Evolutionary conservation across 2,329 filamentous ascomycete species (phyloP).

Genomic region (Beauveria asiatica): DNA sequence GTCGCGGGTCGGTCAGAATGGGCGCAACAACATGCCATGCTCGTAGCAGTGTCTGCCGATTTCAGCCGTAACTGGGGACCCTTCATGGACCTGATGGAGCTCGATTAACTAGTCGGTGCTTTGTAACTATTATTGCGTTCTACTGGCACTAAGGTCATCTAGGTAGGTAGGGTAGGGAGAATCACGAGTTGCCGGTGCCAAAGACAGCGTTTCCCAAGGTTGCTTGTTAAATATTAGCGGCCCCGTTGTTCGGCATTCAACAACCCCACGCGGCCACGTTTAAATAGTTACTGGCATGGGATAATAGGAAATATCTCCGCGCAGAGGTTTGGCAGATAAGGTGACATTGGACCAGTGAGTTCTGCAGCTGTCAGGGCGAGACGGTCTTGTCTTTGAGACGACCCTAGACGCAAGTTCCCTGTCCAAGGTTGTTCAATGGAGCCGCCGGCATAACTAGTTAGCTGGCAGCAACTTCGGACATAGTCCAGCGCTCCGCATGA

Average conservation of each 20-base stretch:
- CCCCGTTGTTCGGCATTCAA: slow-evolving; percentile 6
- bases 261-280: slow-evolving; percentile 9
- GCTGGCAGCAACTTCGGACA: slow-evolving; percentile 2
- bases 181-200: background rate
- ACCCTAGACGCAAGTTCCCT: background rate
- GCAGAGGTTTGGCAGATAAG: background rate
- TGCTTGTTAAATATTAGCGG: background rate
- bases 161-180: background rate
- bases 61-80: slow-evolving; percentile 8
- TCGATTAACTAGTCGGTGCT: background rate
- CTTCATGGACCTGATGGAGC: slow-evolving; percentile 5
- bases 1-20: background rate
- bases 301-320: background rate
- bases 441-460: background rate
- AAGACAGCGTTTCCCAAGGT: background rate
- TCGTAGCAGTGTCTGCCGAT: slow-evolving; percentile 5
- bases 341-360: background rate
- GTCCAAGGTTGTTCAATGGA: slow-evolving; percentile 9
- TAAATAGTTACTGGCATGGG: background rate
- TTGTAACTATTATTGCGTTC: background rate
- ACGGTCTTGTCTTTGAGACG: background rate
- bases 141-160: background rate
- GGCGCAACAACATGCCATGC: slow-evolving; percentile 3
- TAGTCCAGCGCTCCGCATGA: slow-evolving; percentile 1
- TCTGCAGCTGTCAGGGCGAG: slow-evolving; percentile 3